Base-by-base conservation (phyloP, 2,329 filamentous ascomycete genomes). In the Exophiala lecanii-corni region DNA sequence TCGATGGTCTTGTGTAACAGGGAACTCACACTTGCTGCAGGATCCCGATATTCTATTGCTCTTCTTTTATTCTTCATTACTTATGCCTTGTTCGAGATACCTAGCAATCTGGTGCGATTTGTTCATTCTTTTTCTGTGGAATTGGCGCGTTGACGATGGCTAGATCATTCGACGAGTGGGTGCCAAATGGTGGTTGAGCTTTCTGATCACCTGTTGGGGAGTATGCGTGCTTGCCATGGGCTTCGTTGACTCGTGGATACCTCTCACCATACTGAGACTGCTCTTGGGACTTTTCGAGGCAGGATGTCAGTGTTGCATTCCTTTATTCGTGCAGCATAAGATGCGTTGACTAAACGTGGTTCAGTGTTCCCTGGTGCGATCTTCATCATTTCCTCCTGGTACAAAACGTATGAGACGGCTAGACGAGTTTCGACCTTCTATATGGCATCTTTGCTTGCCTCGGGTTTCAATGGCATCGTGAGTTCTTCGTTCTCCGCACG, bases 201-300 rank as follows among this genome's bases (percentile, higher is more conserved):
- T 59, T 65, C 19, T 46, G 18, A 46, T 46, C 5, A 15, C 58
- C 6, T 17, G 50, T 6, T 59, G 57, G 57, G 57, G 56, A 16
- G 18, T 50, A 15, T 33, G 43, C 18, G 43, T 56, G 26, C 45
- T 59, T 20, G 52, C 47, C 32, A 53, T 57, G 32, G 58, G 58
- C 12, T 57, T 59, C 33, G 49, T 56, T 10, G 52, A 55, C 7
- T 39, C 47, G n/a, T 60, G 55, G 55, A 43, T 48, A 18, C 35
- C 51, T n/a, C 47, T 58, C 44, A 45, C 50, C 20, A 51, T 41
- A 23, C 37, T 57, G n/a, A 35, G 56, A 41, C 39, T 43, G 12
- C 33, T 85, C 1, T 68, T 84, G 12, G 82, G 82, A 39, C 49
- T 82, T 3, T 71, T 84, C 19, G 82, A 86, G 59, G 76, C 61